A percentile compares a stretch with the other conserved stretches of the same genome.
phyloP scores from a whole-genome alignment of 106 monocot genomes.

The Vanilla planifolia region DNA sequence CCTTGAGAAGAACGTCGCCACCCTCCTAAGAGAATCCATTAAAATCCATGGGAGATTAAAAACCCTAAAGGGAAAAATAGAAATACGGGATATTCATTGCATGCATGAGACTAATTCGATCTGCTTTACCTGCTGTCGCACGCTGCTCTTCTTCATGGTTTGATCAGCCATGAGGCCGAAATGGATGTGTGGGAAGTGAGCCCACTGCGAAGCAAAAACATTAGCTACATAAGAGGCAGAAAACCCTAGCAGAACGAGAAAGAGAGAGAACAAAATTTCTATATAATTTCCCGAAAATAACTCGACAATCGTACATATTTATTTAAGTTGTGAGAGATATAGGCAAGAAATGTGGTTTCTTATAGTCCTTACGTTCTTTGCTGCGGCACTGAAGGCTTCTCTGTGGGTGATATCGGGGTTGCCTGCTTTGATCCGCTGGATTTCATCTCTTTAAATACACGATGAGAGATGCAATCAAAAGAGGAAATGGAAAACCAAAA shows the following conservation, averaged over 20 bases:
- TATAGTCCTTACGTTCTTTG: constrained; percentile 62
- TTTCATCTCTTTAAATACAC: constrained; percentile 75
- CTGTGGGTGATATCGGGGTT: constrained; percentile 92
- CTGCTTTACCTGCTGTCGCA: constrained; percentile 52
- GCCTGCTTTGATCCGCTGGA: constrained; percentile 88
- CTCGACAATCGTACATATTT: too few species aligned
- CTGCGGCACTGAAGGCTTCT: constrained; percentile 95
- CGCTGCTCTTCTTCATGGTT: constrained; percentile 58
- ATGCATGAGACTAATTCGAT: too few species aligned
- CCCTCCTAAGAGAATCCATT: constrained; percentile 22
- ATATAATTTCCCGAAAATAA: neutral
- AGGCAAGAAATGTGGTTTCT: neutral
- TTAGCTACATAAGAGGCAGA: too few species aligned
- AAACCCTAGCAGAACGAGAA: too few species aligned
- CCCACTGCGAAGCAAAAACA: constrained; percentile 63
- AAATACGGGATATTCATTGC: neutral
- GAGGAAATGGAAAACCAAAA: too few species aligned
- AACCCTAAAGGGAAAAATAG: constrained; percentile 3
- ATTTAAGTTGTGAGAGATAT: neutral
- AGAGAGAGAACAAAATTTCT: too few species aligned
- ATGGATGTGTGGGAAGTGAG: constrained; percentile 95
- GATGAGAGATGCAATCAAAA: too few species aligned
- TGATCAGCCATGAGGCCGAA: constrained; percentile 83
- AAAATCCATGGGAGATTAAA: constrained; percentile 1
- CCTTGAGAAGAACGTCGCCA: constrained; percentile 63